Evolutionary conservation across 129 eudicot genomes (phyloP).

Genomic region (Erigeron canadensis): DNA sequence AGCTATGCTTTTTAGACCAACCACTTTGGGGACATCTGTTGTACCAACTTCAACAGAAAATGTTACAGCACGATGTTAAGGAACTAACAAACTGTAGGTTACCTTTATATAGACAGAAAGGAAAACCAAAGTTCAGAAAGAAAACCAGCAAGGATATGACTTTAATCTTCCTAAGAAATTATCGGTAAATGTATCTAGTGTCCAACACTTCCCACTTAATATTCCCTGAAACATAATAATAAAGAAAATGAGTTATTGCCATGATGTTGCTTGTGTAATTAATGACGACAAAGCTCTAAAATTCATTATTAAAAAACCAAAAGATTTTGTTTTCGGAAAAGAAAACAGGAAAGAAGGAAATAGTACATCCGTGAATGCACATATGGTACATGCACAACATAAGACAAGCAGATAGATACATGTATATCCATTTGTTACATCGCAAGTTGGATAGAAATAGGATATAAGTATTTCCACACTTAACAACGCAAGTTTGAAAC

Average conservation of each 20-base stretch:
- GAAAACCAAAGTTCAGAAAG: constrained; percentile 1
- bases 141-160: constrained; percentile 82
- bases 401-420: too few species aligned
- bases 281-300: too few species aligned
- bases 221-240: constrained; percentile 48
- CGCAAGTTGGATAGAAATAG: too few species aligned
- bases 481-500: too few species aligned
- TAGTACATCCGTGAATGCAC: not conserved
- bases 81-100: constrained; percentile 31
- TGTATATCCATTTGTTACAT: too few species aligned
- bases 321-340: too few species aligned
- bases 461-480: too few species aligned
- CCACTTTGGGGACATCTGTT: constrained; percentile 52
- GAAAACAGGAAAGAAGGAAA: not conserved
- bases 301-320: too few species aligned
- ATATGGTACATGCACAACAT: not conserved
- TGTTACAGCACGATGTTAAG: constrained; percentile 54
- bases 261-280: not conserved
- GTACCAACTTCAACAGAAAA: constrained; percentile 42
- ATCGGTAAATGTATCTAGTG: constrained; percentile 63
- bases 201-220: constrained; percentile 56
- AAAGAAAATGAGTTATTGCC: not conserved
- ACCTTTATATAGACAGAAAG: constrained; percentile 5
- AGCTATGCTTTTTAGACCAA: constrained; percentile 92
- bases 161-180: constrained; percentile 50